Percentiles rank a stretch among this genome's conserved stretches.
Evolutionary conservation across 345 rosid genomes (phyloP).

Genomic region (Combretum micranthum): DNA sequence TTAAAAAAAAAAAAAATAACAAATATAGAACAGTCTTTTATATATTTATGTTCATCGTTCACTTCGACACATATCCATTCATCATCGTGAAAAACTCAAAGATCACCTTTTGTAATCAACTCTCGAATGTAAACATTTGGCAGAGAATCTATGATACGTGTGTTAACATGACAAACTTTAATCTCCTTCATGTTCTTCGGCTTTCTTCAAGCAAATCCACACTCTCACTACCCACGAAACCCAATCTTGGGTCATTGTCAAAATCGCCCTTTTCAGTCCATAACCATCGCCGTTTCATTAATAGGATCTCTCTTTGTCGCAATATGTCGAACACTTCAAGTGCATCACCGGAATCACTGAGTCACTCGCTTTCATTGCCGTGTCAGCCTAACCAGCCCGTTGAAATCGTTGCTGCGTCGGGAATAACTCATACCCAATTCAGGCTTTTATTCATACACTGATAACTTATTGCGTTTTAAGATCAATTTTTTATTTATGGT

Average conservation of each 20-base stretch:
- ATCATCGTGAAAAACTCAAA: no score
- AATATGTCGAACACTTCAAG: constrained; percentile 29
- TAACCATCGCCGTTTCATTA: background rate
- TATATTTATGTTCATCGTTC: no score
- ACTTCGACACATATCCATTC: no score
- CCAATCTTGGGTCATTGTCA: constrained; percentile 9
- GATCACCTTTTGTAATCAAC: no score
- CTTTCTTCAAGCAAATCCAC: background rate
- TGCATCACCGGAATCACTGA: constrained; percentile 7
- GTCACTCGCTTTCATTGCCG: constrained; percentile 39
- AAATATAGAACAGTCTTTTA: no score
- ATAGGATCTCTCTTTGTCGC: constrained; percentile 11
- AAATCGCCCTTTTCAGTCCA: constrained; percentile 7
- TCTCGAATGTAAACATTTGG: no score
- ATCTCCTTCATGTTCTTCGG: no score
- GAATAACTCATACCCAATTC: constrained; percentile 62
- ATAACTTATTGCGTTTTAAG: no score
- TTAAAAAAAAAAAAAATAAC: no score
- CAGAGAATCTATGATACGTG: no score
- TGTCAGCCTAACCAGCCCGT: constrained; percentile 57
- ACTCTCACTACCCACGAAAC: constrained; percentile 19
- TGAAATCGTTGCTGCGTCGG: constrained; percentile 45
- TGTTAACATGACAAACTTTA: no score
- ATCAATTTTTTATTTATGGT: background rate
- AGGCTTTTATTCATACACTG: constrained; percentile 18